Conservation (phyloP, 306 rosid species). For the Inga oerstediana region DNA sequence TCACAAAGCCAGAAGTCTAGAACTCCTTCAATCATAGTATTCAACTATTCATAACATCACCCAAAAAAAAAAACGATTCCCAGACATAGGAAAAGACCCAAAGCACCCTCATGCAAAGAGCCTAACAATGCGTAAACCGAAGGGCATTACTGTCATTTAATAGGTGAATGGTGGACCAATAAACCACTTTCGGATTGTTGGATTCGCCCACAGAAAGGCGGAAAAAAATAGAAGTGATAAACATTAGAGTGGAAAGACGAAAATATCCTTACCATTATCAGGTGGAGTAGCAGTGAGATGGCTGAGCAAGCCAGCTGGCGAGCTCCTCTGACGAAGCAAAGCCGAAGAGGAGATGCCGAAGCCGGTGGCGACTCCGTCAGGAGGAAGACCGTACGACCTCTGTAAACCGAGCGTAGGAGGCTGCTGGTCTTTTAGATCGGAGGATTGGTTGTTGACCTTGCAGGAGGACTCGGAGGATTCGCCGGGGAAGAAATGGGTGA, state of each 20-base stretch:
- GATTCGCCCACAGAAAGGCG: constrained; percentile 18
- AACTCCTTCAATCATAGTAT: background rate
- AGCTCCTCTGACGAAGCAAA: constrained; percentile 81
- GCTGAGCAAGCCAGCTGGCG: constrained; percentile 85
- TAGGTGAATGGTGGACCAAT: background rate
- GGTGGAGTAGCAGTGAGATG: constrained; percentile 44
- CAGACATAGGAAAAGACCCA: background rate
- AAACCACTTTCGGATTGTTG: background rate
- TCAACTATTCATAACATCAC: background rate
- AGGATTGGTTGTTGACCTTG: constrained; percentile 14
- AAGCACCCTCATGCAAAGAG: background rate
- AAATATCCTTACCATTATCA: constrained; percentile 41
- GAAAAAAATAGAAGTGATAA: background rate
- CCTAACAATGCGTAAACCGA: background rate
- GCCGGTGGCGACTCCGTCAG: background rate
- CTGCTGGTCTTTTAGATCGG: constrained; percentile 5
- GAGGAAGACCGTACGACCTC: constrained; percentile 27
- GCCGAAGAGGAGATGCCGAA: constrained; percentile 34
- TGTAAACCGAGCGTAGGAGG: constrained; percentile 26
- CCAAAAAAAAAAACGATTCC: background rate
- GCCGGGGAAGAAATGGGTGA: constrained; percentile 35
- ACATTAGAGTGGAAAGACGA: background rate
- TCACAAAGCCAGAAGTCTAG: background rate
- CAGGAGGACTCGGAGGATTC: constrained; percentile 36
- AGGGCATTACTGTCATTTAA: background rate